Evolutionary conservation across 345 rosid species (phyloP).

Genomic region (Salix brachista): DNA sequence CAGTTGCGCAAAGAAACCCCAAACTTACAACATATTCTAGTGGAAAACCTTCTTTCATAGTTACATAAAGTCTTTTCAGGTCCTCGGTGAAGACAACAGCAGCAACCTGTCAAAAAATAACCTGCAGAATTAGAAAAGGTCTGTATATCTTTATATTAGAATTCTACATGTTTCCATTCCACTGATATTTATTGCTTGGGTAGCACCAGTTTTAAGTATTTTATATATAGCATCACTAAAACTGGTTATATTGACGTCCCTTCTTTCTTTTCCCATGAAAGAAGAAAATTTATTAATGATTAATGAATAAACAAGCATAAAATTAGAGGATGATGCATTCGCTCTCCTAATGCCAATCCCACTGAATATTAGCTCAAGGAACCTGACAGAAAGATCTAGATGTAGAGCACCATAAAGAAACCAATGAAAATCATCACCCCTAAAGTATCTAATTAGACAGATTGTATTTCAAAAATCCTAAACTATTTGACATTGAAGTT

Average conservation of each 20-base stretch:
- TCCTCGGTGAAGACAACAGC: slow-evolving; percentile 95
- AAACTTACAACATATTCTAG: slow-evolving; percentile 81
- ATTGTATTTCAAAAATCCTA: too few relatives aligned
- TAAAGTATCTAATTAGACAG: too few relatives aligned
- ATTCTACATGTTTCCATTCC: neutral
- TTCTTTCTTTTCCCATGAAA: neutral
- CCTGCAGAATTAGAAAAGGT: slow-evolving; percentile 12
- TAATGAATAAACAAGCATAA: neutral
- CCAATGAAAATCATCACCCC: too few relatives aligned
- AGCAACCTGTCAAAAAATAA: slow-evolving; percentile 60
- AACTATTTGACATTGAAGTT: too few relatives aligned
- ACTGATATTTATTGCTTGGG: neutral
- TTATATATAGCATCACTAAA: neutral
- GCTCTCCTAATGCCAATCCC: too few relatives aligned
- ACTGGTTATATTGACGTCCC: neutral
- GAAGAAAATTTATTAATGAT: neutral
- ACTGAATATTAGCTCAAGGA: too few relatives aligned
- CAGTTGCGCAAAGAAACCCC: slow-evolving; percentile 11
- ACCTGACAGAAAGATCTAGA: too few relatives aligned
- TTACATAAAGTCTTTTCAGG: slow-evolving; percentile 75
- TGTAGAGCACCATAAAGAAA: too few relatives aligned
- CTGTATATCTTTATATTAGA: neutral
- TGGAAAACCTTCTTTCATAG: slow-evolving; percentile 97
- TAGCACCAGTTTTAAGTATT: neutral
- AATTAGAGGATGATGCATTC: neutral